Base-by-base conservation (phyloP, 371 early-diverging fungal species). In the Lichtheimia ramosa region DNA sequence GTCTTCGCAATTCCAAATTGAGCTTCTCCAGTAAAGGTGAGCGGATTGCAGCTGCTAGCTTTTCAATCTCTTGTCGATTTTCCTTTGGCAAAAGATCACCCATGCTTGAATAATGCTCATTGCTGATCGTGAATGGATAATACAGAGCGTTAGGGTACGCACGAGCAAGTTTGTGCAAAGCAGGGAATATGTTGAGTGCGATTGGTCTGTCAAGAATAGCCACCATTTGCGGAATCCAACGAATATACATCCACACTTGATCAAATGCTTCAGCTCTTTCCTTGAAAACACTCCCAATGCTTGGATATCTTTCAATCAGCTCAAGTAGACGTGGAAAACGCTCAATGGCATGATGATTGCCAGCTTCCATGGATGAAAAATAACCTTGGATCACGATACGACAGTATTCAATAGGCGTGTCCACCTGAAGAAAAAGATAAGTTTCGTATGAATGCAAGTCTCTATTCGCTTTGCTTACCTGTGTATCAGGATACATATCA, bases 151-250 rank as follows among this genome's bases (percentile, higher is more conserved):
- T 77, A 2, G 92, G 90, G 43, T 90, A 91, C 6, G 63, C 66
- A 5, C 64, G 56, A 0, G 90, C 89, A 43, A 91, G 75, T 82
- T 67, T 65, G 27, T 58, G 41, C 6, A 86, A 25, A 0, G 80
- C 48, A 2, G 82, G 76, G 25, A 80, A 71, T 2, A 87, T 63
- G 7, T 70, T 62, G 4, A 43, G 18, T 14, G 75, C 74, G 8
- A 67, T 62, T 3, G 70, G 60, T 34, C 82, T 81, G 58, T 85
- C 88, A 15, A 92, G 73, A 12, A 87, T 62, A 8, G 93, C 87
- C 0, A 91, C 86, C 56, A 92, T 59, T 52, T 92, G 91, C 7
- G 90, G 90, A 18, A 92, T 76, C 93, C 93, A 92, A 16, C 85
- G 75, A 21, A 91, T 78, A 65, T 87, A 86, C 51, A 81, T 80